Conservation (phyloP, 148 eudicot species). For the Spergularia marina region DNA sequence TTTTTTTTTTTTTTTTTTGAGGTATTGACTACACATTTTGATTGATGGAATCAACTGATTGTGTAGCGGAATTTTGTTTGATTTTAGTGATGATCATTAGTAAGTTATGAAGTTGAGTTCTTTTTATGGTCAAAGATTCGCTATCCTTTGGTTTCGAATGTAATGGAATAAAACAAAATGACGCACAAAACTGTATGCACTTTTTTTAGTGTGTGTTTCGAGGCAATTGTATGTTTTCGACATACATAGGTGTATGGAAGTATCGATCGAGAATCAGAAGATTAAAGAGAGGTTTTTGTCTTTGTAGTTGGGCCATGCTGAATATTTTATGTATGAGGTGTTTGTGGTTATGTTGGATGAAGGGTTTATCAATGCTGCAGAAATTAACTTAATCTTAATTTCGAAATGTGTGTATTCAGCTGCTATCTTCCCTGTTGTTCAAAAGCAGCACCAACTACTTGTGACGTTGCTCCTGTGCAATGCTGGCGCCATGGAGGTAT, state of each 20-base stretch:
- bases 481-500: conserved; percentile 90
- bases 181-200: too few relatives aligned
- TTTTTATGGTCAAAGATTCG: neutral
- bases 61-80: conserved; percentile 2
- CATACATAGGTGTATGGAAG: too few relatives aligned
- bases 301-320: neutral
- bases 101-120: neutral
- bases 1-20: neutral
- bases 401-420: conserved; percentile 42
- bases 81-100: neutral
- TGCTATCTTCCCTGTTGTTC: conserved; percentile 70
- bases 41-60: neutral
- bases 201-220: neutral
- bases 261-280: too few relatives aligned
- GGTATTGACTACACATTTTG: neutral
- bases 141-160: too few relatives aligned
- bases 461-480: conserved; percentile 80
- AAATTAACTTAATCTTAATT: conserved; percentile 3
- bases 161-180: too few relatives aligned
- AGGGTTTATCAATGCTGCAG: neutral
- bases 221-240: neutral
- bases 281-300: too few relatives aligned
- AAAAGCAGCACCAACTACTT: conserved; percentile 87
- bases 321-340: neutral
- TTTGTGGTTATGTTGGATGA: neutral